Evolutionary conservation across 73 alveolate species (phyloP).

Genomic region (Breviolum minutum): DNA sequence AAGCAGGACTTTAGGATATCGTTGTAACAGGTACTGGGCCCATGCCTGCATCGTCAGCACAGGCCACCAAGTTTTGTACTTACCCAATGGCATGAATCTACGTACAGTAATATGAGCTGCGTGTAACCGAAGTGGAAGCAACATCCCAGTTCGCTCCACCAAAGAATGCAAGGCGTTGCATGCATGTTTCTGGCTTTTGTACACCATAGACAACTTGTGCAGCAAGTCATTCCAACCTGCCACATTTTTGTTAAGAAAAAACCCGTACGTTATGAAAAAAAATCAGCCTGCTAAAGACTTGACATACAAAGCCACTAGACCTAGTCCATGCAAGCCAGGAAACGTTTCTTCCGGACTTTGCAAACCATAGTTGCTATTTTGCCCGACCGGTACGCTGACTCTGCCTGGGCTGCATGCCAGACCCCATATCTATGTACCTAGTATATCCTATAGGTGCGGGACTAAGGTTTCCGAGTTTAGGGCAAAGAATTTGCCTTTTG

Average conservation of each 20-base stretch:
- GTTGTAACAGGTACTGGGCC: not conserved
- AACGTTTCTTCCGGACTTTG: not conserved
- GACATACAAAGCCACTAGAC: not conserved
- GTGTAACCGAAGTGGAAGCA: not conserved
- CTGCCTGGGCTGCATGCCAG: constrained; percentile 1
- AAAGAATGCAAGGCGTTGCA: not conserved
- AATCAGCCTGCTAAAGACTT: not conserved
- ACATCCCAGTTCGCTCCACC: not conserved
- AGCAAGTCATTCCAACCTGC: not conserved
- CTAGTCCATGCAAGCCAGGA: not conserved
- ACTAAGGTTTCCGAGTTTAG: not conserved
- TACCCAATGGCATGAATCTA: not conserved
- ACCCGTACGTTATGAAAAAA: not conserved
- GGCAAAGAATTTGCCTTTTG: not conserved
- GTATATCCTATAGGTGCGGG: not conserved
- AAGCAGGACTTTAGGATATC: not conserved
- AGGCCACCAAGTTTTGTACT: not conserved
- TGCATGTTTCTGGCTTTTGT: constrained; percentile 9
- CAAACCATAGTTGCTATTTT: constrained; percentile 24
- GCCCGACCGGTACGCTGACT: constrained; percentile 39
- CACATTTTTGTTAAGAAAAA: not conserved
- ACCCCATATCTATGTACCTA: not conserved
- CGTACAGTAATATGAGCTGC: not conserved
- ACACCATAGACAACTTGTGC: not conserved
- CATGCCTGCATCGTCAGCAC: not conserved